These are phyloP conservation scores for Friedmanniomyces endolithicus DNA, from an alignment of 495 filamentous ascomycete genomes.

Conservation along the genomic window DNA sequence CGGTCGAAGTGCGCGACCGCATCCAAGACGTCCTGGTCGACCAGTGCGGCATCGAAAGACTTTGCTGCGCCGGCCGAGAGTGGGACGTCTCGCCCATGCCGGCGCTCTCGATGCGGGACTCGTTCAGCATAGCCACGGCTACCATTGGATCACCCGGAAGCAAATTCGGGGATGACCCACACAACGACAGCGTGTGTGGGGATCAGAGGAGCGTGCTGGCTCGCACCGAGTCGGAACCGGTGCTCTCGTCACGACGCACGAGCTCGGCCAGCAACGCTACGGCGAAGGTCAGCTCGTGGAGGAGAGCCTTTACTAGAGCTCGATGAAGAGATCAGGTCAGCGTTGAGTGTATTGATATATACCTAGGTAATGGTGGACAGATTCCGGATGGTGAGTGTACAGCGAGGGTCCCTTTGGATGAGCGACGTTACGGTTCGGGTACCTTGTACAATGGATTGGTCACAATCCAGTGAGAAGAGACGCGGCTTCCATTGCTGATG, in stretches of 20 bases:
- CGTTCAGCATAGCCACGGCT: background rate
- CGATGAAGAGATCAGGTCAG: background rate
- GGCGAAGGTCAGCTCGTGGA: background rate
- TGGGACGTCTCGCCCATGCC: slow-evolving; percentile 6
- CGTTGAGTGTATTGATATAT: background rate
- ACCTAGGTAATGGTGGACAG: too few species aligned
- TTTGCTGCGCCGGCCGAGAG: slow-evolving; percentile 15
- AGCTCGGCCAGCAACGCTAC: background rate
- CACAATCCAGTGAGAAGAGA: too few species aligned
- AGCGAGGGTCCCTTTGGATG: too few species aligned
- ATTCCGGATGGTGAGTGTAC: too few species aligned
- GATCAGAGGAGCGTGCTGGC: background rate
- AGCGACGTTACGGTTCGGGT: too few species aligned
- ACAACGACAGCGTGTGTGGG: background rate
- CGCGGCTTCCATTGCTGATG: too few species aligned
- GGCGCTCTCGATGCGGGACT: slow-evolving; percentile 4
- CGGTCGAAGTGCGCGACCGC: slow-evolving; percentile 24
- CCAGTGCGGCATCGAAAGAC: slow-evolving; percentile 18
- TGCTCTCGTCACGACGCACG: background rate
- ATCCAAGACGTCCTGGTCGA: slow-evolving; percentile 23
- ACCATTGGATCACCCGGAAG: background rate
- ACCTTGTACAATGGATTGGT: too few species aligned
- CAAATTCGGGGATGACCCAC: background rate
- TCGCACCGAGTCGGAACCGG: background rate
- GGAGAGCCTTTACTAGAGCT: background rate